Base-by-base conservation (phyloP, 352 stramenopile genomes). In the Pythium utonaiense region DNA sequence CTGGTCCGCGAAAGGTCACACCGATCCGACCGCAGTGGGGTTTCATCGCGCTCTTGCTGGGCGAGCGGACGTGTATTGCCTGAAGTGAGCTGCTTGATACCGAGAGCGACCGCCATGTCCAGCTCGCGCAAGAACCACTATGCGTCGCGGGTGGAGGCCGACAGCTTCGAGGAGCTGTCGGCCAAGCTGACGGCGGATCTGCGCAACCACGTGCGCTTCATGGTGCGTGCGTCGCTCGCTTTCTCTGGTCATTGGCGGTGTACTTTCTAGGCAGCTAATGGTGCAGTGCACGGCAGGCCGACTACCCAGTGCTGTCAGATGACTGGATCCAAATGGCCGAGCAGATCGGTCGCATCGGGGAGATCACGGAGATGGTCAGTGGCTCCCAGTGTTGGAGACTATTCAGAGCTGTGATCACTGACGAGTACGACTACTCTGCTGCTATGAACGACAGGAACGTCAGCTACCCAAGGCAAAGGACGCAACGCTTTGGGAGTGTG, bases 401-500 rank as follows among this genome's bases (percentile, higher is more conserved):
- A 19, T n/a, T 28, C 27, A 24, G 7, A 17, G 25, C 19, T 24
- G n/a, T 36, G 17, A 49, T 4, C 22, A 27, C 28, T 36, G 19
- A 8, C 21, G n/a, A 47, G n/a, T 47, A 36, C 50, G 14, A 1
- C 54, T 25, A 41, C n/a, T n/a, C n/a, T n/a, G n/a, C n/a, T n/a
- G n/a, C n/a, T n/a, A n/a, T n/a, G n/a, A n/a, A n/a, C 40, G 8
- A 42, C 34, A 89, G 71, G 89, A 96, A 63, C 70, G 87, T 13
- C 71, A 80, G 41, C 64, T 96, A 22, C 79, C 78, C 3, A 96
- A 96, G 64, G 76, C 88, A 30, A 85, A 89, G 25, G 86, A 93
- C 54, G 83, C 83, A 27, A 97, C 89, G 24, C 65, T 97, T 8
- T 97, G 89, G 89, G 89, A 97, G 62, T 91, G 86, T 42, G 89